Conservation (phyloP, 2,329 filamentous ascomycete genomes). For the Rutstroemia sp. region DNA sequence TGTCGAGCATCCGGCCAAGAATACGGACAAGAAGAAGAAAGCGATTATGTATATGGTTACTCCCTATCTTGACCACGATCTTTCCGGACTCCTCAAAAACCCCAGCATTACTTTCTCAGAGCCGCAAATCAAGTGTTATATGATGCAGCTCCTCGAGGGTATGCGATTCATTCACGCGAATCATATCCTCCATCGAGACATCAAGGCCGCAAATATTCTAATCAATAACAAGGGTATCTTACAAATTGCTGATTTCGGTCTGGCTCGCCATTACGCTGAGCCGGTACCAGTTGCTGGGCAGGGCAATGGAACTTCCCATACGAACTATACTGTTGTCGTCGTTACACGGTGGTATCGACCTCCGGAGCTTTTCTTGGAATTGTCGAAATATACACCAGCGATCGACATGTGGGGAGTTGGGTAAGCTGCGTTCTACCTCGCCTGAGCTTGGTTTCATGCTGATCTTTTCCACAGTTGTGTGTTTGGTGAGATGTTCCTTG, state of each 20-base stretch:
- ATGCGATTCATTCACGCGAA: constrained; percentile 84
- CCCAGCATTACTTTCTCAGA: constrained; percentile 81
- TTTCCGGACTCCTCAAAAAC: constrained; percentile 95
- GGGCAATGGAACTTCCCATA: constrained; percentile 74
- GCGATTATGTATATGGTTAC: constrained; percentile 98
- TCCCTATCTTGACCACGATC: constrained; percentile 97
- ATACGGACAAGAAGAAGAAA: constrained; percentile 65
- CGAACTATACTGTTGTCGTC: constrained; percentile 94
- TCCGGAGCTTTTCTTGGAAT: constrained; percentile 80
- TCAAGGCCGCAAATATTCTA: constrained; percentile 96
- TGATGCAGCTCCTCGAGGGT: constrained; percentile 86
- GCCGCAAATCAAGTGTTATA: constrained; percentile 95
- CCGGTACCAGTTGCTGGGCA: constrained; percentile 66
- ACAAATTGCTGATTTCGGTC: constrained; percentile 94
- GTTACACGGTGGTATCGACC: constrained; percentile 97
- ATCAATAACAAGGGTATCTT: constrained; percentile 92
- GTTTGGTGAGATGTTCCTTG: constrained; percentile 94
- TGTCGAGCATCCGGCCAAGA: constrained; percentile 61
- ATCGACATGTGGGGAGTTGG: constrained; percentile 99
- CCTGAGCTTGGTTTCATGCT: constrained; percentile 18
- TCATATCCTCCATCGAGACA: constrained; percentile 89
- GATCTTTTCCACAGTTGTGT: constrained; percentile 58
- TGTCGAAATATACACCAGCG: constrained; percentile 89
- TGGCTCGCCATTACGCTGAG: constrained; percentile 90
- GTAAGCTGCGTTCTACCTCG: constrained; percentile 41